Percentiles rank a stretch among this genome's conserved stretches.
phyloP scores from a whole-genome alignment of 1,284 basidiomycete genomes.

The Coriolopsis trogii region DNA sequence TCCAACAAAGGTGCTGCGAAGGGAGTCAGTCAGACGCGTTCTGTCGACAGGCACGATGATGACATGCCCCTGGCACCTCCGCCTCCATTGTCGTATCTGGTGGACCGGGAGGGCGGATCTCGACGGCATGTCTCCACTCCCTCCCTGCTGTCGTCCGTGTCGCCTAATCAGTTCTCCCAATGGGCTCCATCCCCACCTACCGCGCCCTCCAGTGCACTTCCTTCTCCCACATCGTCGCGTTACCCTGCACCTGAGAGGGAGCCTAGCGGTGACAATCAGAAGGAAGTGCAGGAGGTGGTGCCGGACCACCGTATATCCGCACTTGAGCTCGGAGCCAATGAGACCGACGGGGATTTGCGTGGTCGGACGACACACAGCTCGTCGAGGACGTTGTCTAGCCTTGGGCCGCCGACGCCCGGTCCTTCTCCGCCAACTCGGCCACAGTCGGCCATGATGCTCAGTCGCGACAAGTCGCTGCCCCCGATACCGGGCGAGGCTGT shows the following conservation, averaged over 20 bases:
- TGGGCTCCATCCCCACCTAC: conserved; percentile 70
- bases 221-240: conserved; percentile 73
- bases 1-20: conserved; percentile 43
- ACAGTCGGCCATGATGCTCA: conserved; percentile 39
- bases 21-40: conserved; percentile 39
- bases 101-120: conserved; percentile 58
- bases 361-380: conserved; percentile 33
- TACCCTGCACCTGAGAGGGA: conserved; percentile 58
- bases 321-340: conserved; percentile 22
- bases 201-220: conserved; percentile 70
- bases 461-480: conserved; percentile 75
- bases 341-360: conserved; percentile 29
- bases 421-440: conserved; percentile 36
- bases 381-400: conserved; percentile 31
- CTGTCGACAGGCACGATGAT: conserved; percentile 56
- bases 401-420: conserved; percentile 36
- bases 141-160: conserved; percentile 60
- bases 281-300: conserved; percentile 33
- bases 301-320: conserved; percentile 28
- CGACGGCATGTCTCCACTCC: conserved; percentile 68
- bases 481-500: conserved; percentile 65
- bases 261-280: conserved; percentile 43
- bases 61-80: conserved; percentile 81
- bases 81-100: conserved; percentile 83
- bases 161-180: conserved; percentile 55